A percentile compares a stretch with the other conserved stretches of the same genome.
These are phyloP conservation scores for Tuber borchii DNA, from an alignment of 495 filamentous ascomycete genomes.

Conservation along the genomic window DNA sequence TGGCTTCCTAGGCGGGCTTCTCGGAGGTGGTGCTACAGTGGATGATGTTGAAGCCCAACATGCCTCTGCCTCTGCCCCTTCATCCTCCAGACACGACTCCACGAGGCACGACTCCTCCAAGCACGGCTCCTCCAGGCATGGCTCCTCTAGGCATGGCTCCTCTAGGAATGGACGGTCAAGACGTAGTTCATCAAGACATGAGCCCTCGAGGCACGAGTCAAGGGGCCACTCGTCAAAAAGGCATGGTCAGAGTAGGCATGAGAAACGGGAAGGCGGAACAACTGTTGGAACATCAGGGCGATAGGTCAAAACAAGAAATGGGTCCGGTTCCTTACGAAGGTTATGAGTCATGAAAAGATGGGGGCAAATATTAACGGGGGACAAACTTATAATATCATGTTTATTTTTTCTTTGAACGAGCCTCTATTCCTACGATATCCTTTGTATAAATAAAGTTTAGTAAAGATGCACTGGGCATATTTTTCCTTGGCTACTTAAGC, in stretches of 20 bases:
- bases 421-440: not conserved
- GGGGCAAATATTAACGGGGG: not conserved
- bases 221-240: constrained; percentile 6
- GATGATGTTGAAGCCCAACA: constrained; percentile 33
- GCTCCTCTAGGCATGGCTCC: not conserved
- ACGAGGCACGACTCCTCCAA: not conserved
- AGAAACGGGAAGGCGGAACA: constrained; percentile 10
- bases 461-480: not conserved
- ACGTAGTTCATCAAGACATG: constrained; percentile 7
- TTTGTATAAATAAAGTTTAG: not conserved
- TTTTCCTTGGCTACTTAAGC: not conserved
- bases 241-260: not conserved
- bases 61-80: not conserved
- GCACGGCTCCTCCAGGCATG: not conserved
- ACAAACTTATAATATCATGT: not conserved
- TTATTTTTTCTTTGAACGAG: not conserved
- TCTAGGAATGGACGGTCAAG: not conserved
- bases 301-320: constrained; percentile 3
- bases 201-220: not conserved
- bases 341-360: constrained; percentile 5
- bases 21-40: constrained; percentile 12
- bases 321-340: not conserved
- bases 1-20: constrained; percentile 12
- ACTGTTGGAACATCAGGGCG: not conserved
- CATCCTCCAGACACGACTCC: not conserved